Conservation (phyloP, 768 basidiomycete species). For the Naematelia aurantialba region DNA sequence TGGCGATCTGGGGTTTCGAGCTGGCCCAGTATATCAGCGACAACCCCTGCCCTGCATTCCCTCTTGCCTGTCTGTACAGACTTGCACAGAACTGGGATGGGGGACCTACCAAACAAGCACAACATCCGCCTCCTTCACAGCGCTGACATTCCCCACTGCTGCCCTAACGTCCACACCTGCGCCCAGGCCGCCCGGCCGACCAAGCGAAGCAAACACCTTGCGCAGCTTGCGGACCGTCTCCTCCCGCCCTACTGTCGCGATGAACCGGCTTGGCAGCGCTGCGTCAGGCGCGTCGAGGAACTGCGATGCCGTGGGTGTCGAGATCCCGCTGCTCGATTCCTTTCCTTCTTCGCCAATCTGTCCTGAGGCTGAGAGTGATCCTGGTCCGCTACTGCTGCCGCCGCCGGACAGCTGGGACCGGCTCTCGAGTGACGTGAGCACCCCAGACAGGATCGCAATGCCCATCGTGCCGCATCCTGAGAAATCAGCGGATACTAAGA, state of each 20-base stretch:
- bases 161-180: slow-evolving; percentile 66
- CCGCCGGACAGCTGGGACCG: slow-evolving; percentile 17
- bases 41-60: not conserved
- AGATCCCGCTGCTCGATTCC: slow-evolving; percentile 57
- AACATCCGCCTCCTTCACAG: slow-evolving; percentile 73
- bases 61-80: not conserved
- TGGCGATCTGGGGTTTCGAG: slow-evolving; percentile 89
- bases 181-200: slow-evolving; percentile 58
- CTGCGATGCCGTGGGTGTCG: slow-evolving; percentile 59
- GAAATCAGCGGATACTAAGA: slow-evolving; percentile 21
- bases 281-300: slow-evolving; percentile 56
- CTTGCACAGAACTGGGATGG: not conserved
- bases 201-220: slow-evolving; percentile 60
- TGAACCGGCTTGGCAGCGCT: slow-evolving; percentile 71
- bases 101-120: slow-evolving; percentile 74
- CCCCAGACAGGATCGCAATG: slow-evolving; percentile 86
- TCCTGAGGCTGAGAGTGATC: not conserved
- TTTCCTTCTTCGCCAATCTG: not conserved
- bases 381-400: no score
- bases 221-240: slow-evolving; percentile 69
- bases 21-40: slow-evolving; percentile 52
- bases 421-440: slow-evolving; percentile 74
- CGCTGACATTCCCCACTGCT: slow-evolving; percentile 63
- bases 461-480: slow-evolving; percentile 98
- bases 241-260: slow-evolving; percentile 78